Base-by-base conservation (phyloP, 1,284 basidiomycete species). In the Moesziomyces antarcticus region DNA sequence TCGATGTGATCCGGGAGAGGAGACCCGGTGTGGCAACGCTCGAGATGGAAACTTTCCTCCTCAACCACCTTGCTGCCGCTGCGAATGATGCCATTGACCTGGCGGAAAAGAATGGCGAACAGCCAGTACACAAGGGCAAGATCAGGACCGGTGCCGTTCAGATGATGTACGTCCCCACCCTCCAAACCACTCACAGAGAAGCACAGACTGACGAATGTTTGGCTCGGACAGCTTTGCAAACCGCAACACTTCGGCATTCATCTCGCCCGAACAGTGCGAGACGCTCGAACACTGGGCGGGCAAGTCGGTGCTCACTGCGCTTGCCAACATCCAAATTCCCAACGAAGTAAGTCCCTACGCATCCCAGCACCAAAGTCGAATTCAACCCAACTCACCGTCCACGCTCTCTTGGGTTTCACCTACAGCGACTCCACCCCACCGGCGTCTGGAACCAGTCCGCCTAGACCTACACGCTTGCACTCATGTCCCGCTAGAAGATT, bases 141-240 rank as follows among this genome's bases (percentile, higher is more conserved):
- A 92, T 93, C 79, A 87, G 88, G 67, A 91, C 90, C 3, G 91
- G 91, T 8, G 91, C 91, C 16, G 89, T 89, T 18, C 92, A 93
- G 68, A 92, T 93, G 89, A 89, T 93, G 76, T 66, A 20, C 58
- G 63, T 66, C 18, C 16, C 5, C 22, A 5, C 14, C 44, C n/a
- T 5, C 24, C 47, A 5, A 30, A 1, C 13, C 6, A 20, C 22
- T 11, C 13, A 10, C 6, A 43, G 18, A 2, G 4, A 42, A 27
- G 25, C 47, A 16, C 24, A 44, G 8, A 40, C 30, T 35, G 18
- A 16, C 35, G 18, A 13, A 3, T 10, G 1, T 49, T 22, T 24
- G 8, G 4, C 25, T n/a, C 16, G 18, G 4, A 21, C 63, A 65
- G 63, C 21, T 93, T 92, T 78, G 92, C 92, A n/a, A 88, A 90